Evolutionary conservation across 1,284 basidiomycete species (phyloP).

Genomic region (Malassezia caprae): DNA sequence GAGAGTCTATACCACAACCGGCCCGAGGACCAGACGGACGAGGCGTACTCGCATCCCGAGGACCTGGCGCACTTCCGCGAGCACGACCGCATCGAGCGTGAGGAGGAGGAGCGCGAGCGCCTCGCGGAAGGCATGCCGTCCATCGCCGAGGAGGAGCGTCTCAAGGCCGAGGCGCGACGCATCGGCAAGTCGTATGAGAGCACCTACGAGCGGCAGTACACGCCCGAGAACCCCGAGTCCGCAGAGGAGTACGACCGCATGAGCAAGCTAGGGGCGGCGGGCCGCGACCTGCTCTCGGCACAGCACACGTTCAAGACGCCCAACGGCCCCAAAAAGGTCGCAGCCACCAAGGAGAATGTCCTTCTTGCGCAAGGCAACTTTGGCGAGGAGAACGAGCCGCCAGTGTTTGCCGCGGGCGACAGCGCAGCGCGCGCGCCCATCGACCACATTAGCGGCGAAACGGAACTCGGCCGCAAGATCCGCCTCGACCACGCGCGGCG

Average conservation of each 20-base stretch:
- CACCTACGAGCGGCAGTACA: conserved; percentile 39
- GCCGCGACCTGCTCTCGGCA: conserved; percentile 31
- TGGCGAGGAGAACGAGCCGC: conserved; percentile 31
- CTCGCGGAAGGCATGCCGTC: conserved; percentile 64
- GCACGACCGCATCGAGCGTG: conserved; percentile 74
- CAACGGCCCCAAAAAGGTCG: conserved; percentile 34
- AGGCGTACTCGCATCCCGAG: conserved; percentile 78
- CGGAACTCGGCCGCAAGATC: conserved; percentile 30
- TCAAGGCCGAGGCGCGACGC: conserved; percentile 27
- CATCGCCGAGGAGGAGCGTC: conserved; percentile 39
- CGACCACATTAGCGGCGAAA: conserved; percentile 37
- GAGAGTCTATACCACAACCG: conserved; percentile 80
- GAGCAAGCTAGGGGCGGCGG: conserved; percentile 32
- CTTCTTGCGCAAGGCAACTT: conserved; percentile 28
- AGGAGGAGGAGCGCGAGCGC: conserved; percentile 74
- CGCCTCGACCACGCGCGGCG: conserved; percentile 32
- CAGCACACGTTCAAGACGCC: conserved; percentile 46
- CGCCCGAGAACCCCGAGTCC: conserved; percentile 26
- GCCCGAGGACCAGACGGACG: conserved; percentile 91
- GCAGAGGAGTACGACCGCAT: conserved; percentile 30
- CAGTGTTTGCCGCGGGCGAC: conserved; percentile 14
- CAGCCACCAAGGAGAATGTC: conserved; percentile 31
- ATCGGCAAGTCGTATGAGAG: conserved; percentile 37
- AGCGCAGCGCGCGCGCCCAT: conserved; percentile 15
- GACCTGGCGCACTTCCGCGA: conserved; percentile 67